Conservation (phyloP, 2,329 filamentous ascomycete species). For the Colletotrichum ledebouriae region DNA sequence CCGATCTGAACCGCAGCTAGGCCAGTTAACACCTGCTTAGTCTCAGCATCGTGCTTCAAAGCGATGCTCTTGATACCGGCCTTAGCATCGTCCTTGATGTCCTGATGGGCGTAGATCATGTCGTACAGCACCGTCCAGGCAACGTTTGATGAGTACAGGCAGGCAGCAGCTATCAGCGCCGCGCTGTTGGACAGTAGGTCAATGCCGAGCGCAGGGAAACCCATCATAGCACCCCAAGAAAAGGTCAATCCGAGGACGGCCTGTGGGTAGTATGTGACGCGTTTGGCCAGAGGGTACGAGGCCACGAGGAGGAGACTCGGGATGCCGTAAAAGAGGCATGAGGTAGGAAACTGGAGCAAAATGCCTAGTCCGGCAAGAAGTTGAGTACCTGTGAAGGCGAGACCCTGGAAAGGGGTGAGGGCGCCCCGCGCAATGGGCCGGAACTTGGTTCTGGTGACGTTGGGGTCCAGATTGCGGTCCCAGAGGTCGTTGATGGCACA, state of each 20-base stretch:
- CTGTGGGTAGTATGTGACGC: conserved; percentile 90
- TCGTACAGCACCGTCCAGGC: conserved; percentile 92
- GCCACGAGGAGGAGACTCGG: conserved; percentile 81
- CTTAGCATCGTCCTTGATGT: conserved; percentile 86
- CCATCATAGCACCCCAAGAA: conserved; percentile 90
- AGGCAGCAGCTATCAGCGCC: conserved; percentile 75
- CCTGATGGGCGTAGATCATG: conserved; percentile 95
- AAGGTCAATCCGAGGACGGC: conserved; percentile 86
- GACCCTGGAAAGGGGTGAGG: conserved; percentile 77
- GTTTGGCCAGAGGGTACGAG: conserved; percentile 85
- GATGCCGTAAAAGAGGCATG: conserved; percentile 82
- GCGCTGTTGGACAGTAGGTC: conserved; percentile 75
- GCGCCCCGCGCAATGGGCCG: conserved; percentile 86
- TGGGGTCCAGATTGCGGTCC: conserved; percentile 88
- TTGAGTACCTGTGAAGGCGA: conserved; percentile 81
- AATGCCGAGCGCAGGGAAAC: conserved; percentile 85
- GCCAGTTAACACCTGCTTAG: conserved; percentile 80
- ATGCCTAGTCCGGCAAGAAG: conserved; percentile 80
- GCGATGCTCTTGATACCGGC: conserved; percentile 92
- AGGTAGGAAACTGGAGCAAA: conserved; percentile 79
- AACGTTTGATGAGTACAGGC: conserved; percentile 82
- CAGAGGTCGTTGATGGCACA: conserved; percentile 93
- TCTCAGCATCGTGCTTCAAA: conserved; percentile 81
- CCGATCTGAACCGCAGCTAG: conserved; percentile 78
- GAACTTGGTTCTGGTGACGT: conserved; percentile 80